Percentiles rank a stretch among this genome's conserved stretches.
Conservation (phyloP, 192 early-diverging fungal genomes). For the Dimargaris cristalligena region DNA sequence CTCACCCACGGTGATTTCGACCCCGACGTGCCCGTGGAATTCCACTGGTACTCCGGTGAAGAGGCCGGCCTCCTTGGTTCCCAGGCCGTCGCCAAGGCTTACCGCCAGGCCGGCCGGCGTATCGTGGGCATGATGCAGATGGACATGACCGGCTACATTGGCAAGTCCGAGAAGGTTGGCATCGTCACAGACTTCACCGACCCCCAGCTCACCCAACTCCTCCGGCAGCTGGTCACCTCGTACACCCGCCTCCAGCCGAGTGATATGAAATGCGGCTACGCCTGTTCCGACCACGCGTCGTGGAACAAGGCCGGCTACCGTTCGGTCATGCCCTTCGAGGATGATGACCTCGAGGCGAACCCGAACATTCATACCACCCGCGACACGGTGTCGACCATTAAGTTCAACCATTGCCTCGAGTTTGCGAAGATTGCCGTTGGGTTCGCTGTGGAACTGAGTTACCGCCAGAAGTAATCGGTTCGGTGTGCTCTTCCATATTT, state of each 20-base stretch:
- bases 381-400: constrained; percentile 59
- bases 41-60: constrained; percentile 91
- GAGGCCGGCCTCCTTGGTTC: constrained; percentile 81
- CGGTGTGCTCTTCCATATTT: no score
- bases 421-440: constrained; percentile 69
- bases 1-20: constrained; percentile 39
- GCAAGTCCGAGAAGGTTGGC: constrained; percentile 49
- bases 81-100: constrained; percentile 60
- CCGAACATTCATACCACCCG: constrained; percentile 67
- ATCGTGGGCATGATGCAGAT: constrained; percentile 71
- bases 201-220: constrained; percentile 28
- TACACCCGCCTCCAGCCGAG: constrained; percentile 52
- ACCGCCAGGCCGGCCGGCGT: constrained; percentile 33
- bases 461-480: constrained; percentile 14
- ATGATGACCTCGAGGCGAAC: constrained; percentile 49
- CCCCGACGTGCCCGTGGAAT: constrained; percentile 71
- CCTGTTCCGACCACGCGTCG: constrained; percentile 77
- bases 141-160: constrained; percentile 87
- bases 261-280: constrained; percentile 77
- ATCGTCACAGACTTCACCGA: constrained; percentile 74
- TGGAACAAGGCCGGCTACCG: constrained; percentile 81
- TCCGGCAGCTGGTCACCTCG: constrained; percentile 34
- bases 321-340: constrained; percentile 70
- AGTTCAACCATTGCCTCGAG: constrained; percentile 76
- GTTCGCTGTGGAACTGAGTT: constrained; percentile 71